Conservation (phyloP, 1,139 yeast genomes). For the Pneumocystis wakefieldiae region DNA sequence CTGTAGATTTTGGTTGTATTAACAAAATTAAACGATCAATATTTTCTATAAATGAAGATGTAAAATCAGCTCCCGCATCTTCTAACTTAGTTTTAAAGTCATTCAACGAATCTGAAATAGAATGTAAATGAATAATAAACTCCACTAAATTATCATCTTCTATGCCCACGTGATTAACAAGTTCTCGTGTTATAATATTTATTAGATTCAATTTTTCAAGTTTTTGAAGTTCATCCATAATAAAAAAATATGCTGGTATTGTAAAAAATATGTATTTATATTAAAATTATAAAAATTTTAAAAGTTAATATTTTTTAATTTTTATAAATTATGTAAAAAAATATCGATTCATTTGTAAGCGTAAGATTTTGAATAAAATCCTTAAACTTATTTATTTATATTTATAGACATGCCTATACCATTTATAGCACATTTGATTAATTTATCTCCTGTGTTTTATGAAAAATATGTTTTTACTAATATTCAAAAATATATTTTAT, state of each 20-base stretch:
- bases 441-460: not conserved
- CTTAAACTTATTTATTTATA: not conserved
- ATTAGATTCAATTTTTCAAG: not conserved
- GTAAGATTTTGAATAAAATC: not conserved
- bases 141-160: constrained; percentile 40
- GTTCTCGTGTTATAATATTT: not conserved
- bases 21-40: constrained; percentile 26
- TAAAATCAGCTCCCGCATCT: constrained; percentile 52
- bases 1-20: constrained; percentile 21
- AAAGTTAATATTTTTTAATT: not conserved
- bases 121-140: constrained; percentile 39
- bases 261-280: not conserved
- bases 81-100: constrained; percentile 33
- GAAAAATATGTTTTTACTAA: not conserved
- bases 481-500: not conserved
- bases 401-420: constrained; percentile 1
- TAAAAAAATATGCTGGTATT: not conserved
- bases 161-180: constrained; percentile 14
- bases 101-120: constrained; percentile 24
- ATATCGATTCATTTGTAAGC: not conserved
- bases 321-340: not conserved
- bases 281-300: not conserved
- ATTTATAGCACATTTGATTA: not conserved
- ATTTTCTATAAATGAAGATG: constrained; percentile 29
- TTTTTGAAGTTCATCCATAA: not conserved